A percentile compares a stretch with the other conserved stretches of the same genome.
These are phyloP conservation scores for Ormosia emarginata DNA, from an alignment of 306 rosid genomes.

Conservation along the genomic window DNA sequence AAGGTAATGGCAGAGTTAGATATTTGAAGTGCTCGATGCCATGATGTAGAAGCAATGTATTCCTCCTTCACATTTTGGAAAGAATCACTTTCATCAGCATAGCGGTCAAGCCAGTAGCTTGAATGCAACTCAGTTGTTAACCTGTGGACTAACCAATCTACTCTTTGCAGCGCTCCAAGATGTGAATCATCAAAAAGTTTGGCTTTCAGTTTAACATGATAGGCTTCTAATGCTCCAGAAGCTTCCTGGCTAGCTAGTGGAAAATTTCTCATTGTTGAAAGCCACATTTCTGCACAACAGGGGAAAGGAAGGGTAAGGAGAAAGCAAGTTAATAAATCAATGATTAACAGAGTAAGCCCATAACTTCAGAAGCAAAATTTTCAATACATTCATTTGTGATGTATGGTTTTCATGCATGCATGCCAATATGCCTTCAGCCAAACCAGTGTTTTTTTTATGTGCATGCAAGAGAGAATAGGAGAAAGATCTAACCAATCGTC, in stretches of 20 bases:
- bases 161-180: constrained; percentile 90
- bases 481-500: constrained; percentile 74
- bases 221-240: constrained; percentile 90
- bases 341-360: not conserved
- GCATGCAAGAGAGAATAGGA: constrained; percentile 33
- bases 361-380: constrained; percentile 2
- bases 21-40: constrained; percentile 81
- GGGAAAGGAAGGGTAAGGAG: not conserved
- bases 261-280: constrained; percentile 67
- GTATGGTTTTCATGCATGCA: constrained; percentile 6
- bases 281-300: constrained; percentile 82
- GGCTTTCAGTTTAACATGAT: constrained; percentile 79
- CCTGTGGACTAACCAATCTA: constrained; percentile 93
- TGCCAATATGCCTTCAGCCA: not conserved
- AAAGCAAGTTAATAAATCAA: constrained; percentile 12
- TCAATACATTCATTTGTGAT: not conserved
- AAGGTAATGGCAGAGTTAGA: constrained; percentile 61
- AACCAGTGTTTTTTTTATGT: not conserved
- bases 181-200: constrained; percentile 90
- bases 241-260: constrained; percentile 93
- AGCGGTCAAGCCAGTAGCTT: constrained; percentile 86
- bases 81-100: constrained; percentile 86
- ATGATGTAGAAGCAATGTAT: constrained; percentile 84
- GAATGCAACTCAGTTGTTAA: constrained; percentile 89
- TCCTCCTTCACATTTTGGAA: constrained; percentile 86